A percentile compares a stretch with the other conserved stretches of the same genome.
phyloP scores from a whole-genome alignment of 345 rosid genomes.

The Corchorus capsularis region DNA sequence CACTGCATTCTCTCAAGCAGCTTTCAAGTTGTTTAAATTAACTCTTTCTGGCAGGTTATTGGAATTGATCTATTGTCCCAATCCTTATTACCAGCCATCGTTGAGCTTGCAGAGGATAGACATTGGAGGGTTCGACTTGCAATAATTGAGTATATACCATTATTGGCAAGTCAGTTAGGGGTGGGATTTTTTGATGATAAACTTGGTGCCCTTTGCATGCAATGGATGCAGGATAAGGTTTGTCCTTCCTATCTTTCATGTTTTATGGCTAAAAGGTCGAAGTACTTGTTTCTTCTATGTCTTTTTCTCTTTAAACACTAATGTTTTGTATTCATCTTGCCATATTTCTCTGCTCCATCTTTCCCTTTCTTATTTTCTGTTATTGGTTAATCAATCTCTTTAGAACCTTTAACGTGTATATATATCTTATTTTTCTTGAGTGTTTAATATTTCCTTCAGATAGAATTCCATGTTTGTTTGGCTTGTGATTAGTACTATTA shows the following conservation, averaged over 20 bases:
- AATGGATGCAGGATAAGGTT: conserved; percentile 97
- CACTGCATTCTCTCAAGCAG: not conserved
- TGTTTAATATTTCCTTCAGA: not conserved
- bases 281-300: not conserved
- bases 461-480: not conserved
- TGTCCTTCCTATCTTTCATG: conserved; percentile 15
- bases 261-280: not conserved
- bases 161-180: conserved; percentile 93
- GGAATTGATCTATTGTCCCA: conserved; percentile 96
- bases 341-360: not conserved
- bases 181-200: conserved; percentile 91
- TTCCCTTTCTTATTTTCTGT: not conserved
- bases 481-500: not conserved
- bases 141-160: conserved; percentile 91
- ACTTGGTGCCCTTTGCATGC: conserved; percentile 97
- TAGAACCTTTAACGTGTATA: not conserved
- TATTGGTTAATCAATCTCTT: not conserved
- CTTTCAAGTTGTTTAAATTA: not conserved
- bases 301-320: not conserved
- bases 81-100: conserved; percentile 91
- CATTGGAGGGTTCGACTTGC: conserved; percentile 98
- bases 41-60: conserved; percentile 59
- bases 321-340: not conserved
- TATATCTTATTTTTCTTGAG: not conserved
- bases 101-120: conserved; percentile 97